phyloP scores from a whole-genome alignment of 2,329 filamentous ascomycete species.

The Aspergillus eucalypticola region DNA sequence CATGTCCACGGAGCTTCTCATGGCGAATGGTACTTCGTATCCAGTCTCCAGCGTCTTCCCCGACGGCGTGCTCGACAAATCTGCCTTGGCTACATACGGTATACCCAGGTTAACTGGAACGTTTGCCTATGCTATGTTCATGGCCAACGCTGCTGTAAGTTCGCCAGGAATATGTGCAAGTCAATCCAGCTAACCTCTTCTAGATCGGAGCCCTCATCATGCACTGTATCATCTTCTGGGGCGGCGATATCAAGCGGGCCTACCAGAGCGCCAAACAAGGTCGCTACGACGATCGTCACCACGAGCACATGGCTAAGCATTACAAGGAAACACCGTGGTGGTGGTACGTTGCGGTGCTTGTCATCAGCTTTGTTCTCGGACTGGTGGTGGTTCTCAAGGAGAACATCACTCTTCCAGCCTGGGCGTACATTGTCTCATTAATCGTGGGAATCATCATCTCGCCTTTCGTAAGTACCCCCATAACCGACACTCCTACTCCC shows the following conservation, averaged over 20 bases:
- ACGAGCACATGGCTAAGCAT: slow-evolving; percentile 25
- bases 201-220: slow-evolving; percentile 31
- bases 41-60: slow-evolving; percentile 23
- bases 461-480: slow-evolving; percentile 40
- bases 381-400: slow-evolving; percentile 50
- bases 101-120: slow-evolving; percentile 27
- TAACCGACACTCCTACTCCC: background rate
- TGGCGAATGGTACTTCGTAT: slow-evolving; percentile 27
- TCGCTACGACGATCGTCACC: slow-evolving; percentile 24
- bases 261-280: slow-evolving; percentile 24
- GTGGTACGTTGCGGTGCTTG: slow-evolving; percentile 50
- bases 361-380: slow-evolving; percentile 50
- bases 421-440: slow-evolving; percentile 52
- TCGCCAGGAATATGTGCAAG: background rate
- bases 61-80: slow-evolving; percentile 27
- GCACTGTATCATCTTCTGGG: slow-evolving; percentile 28
- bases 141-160: slow-evolving; percentile 10
- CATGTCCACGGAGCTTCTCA: slow-evolving; percentile 37
- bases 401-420: slow-evolving; percentile 50
- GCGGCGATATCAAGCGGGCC: slow-evolving; percentile 25
- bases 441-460: slow-evolving; percentile 49
- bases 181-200: slow-evolving; percentile 9
- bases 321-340: slow-evolving; percentile 41
- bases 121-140: slow-evolving; percentile 5
- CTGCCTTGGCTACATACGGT: slow-evolving; percentile 27